Evolutionary conservation across 2,329 filamentous ascomycete genomes (phyloP), one percentile per base, ranked within the genome.

Genomic region (Albifimbria verrucaria): DNA sequence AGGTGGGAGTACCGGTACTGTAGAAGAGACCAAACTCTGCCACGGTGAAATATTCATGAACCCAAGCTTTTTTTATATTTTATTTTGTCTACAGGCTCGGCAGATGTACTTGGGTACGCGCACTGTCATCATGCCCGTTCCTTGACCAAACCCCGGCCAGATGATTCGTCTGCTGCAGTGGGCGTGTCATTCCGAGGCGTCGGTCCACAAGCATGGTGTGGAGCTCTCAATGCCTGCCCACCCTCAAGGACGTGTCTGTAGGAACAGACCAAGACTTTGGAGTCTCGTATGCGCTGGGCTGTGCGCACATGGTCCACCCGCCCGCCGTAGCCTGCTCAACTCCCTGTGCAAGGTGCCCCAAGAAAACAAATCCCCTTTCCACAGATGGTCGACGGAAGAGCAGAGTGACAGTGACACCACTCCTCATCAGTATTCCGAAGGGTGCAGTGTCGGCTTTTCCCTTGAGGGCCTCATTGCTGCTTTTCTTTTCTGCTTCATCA

Each of bases 361-460:
- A 64, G 61, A 64, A 63, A 65, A 63, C 62, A 65, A 64, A 63
- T 62, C 62, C 62, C 62, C 61, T 65, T 65, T 62, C 57, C 54
- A 53, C 55, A 60, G 59, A 58, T 54, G n/a, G 51, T 53, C 21
- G 44, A 55, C 48, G 58, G 23, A 39, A 39, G 32, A 39, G 12
- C 12, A n/a, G 12, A 6, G 32, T 39, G 32, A 39, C 32, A 39
- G 12, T 39, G n/a, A n/a, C n/a, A n/a, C n/a, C n/a, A n/a, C 49
- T 22, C 55, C 57, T 51, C 54, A 58, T 56, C 55, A 61, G 52
- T 39, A 39, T 39, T 39, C 32, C 32, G 32, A 39, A 15, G n/a
- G 32, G 32, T 39, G 32, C 12, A 39, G 32, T 39, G 32, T 17
- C 32, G 32, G 32, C 32, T 39, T 39, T 39, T 12, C 32, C 18